Evolutionary conservation across 139 green algal genomes (phyloP).

Genomic region (Coelastrella sp.): DNA sequence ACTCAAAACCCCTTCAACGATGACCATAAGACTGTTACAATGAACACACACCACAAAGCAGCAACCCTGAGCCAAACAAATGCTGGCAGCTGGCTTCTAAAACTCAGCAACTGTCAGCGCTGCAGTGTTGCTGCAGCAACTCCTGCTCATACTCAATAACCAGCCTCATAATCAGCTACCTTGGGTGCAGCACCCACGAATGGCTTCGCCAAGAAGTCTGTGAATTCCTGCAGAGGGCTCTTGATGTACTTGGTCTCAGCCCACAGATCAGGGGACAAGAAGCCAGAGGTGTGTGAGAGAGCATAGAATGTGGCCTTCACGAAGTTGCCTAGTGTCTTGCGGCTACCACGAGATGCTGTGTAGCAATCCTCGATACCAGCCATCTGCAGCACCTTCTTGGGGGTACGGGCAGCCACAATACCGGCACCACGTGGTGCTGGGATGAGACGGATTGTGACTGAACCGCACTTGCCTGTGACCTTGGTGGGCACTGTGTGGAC

Average conservation of each 20-base stretch:
- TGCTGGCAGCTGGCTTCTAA: too few species aligned
- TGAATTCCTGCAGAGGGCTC: slow-evolving; percentile 95
- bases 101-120: too few species aligned
- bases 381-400: slow-evolving; percentile 99
- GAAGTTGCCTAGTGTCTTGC: slow-evolving; percentile 99
- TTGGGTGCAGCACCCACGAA: slow-evolving; percentile 68
- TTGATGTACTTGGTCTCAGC: slow-evolving; percentile 94
- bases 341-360: slow-evolving; percentile 92
- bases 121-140: too few species aligned
- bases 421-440: slow-evolving; percentile 97
- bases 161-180: slow-evolving; percentile 49
- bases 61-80: too few species aligned
- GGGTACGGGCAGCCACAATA: slow-evolving; percentile 95
- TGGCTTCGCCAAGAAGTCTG: slow-evolving; percentile 87
- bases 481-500: slow-evolving; percentile 93
- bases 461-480: slow-evolving; percentile 98
- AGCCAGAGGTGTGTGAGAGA: slow-evolving; percentile 90
- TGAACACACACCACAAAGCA: too few species aligned
- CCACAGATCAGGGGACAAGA: slow-evolving; percentile 99
- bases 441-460: slow-evolving; percentile 95
- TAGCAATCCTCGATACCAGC: slow-evolving; percentile 99
- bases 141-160: slow-evolving; percentile 42
- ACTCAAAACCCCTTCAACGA: too few species aligned
- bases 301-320: slow-evolving; percentile 88
- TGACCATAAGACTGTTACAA: too few species aligned